Conservation (phyloP, 108 stramenopile species). For the Skeletonema grethae region DNA sequence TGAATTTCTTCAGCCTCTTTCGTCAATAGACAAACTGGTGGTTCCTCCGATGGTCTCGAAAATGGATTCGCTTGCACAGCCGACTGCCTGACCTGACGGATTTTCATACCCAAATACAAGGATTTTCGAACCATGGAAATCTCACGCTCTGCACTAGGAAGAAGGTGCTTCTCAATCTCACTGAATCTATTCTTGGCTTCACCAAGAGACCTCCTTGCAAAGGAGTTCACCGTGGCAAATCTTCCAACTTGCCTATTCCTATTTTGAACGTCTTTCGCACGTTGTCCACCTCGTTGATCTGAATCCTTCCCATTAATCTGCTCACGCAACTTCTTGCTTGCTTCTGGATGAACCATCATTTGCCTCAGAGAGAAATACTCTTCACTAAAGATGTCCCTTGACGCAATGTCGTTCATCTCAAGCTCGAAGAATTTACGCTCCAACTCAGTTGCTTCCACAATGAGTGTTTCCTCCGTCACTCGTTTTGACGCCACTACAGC, state of each 20-base stretch:
- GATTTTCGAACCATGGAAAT: not conserved
- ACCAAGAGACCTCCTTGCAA: constrained; percentile 24
- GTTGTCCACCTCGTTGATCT: constrained; percentile 14
- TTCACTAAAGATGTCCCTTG: not conserved
- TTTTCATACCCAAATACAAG: constrained; percentile 29
- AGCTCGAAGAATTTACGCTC: constrained; percentile 37
- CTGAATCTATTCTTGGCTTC: constrained; percentile 13
- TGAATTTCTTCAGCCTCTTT: constrained; percentile 28
- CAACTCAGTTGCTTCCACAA: constrained; percentile 24
- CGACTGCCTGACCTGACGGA: constrained; percentile 11
- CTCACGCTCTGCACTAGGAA: constrained; percentile 13
- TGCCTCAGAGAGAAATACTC: constrained; percentile 23
- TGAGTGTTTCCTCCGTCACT: constrained; percentile 18
- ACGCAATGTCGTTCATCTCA: constrained; percentile 23
- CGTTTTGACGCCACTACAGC: constrained; percentile 28
- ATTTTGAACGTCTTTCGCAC: constrained; percentile 3
- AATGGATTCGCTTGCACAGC: constrained; percentile 28
- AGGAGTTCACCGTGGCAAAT: constrained; percentile 33
- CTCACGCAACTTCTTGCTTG: constrained; percentile 34
- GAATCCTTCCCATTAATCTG: constrained; percentile 27
- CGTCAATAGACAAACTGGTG: not conserved
- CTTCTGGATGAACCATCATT: constrained; percentile 43
- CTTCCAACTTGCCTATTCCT: constrained; percentile 26
- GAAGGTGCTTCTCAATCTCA: constrained; percentile 4
- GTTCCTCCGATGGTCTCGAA: not conserved